These are phyloP conservation scores for Entophlyctis luteolus DNA, from an alignment of 192 early-diverging fungal species.

Conservation along the genomic window DNA sequence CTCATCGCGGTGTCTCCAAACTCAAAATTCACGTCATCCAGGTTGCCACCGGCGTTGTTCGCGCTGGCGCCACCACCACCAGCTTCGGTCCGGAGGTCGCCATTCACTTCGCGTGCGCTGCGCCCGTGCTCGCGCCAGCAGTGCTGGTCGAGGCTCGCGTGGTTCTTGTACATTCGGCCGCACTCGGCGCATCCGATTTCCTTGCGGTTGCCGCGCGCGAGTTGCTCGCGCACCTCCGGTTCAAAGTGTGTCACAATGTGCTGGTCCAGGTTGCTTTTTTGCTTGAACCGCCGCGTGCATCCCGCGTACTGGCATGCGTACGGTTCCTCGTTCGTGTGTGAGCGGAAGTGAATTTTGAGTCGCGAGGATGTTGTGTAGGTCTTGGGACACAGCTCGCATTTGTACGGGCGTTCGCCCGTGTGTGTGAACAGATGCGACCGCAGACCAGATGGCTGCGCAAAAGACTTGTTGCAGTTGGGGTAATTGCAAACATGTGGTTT, in stretches of 20 bases:
- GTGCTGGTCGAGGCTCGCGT: conserved; percentile 17
- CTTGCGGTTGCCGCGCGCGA: neutral
- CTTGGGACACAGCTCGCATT: conserved; percentile 22
- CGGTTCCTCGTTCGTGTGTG: conserved; percentile 24
- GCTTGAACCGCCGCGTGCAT: conserved; percentile 30
- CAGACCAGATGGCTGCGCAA: conserved; percentile 41
- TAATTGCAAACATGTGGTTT: conserved; percentile 74
- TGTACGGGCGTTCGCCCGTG: conserved; percentile 25
- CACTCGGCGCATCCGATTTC: conserved; percentile 22
- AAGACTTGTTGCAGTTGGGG: conserved; percentile 73
- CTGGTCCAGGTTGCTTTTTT: conserved; percentile 20
- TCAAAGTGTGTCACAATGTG: conserved; percentile 23
- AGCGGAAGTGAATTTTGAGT: conserved; percentile 24
- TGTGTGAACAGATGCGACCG: conserved; percentile 29
- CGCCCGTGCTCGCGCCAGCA: conserved; percentile 21
- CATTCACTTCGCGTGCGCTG: neutral
- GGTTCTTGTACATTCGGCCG: conserved; percentile 18
- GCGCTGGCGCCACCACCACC: too few species aligned
- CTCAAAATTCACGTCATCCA: too few species aligned
- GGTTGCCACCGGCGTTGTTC: too few species aligned
- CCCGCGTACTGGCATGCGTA: conserved; percentile 13
- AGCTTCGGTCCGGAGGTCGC: too few species aligned
- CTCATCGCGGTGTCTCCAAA: too few species aligned
- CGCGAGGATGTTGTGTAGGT: conserved; percentile 23
- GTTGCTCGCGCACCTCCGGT: conserved; percentile 4